Conservation (phyloP, 225 moss, liverwort and hornwort genomes). For the Lunularia cruciata region DNA sequence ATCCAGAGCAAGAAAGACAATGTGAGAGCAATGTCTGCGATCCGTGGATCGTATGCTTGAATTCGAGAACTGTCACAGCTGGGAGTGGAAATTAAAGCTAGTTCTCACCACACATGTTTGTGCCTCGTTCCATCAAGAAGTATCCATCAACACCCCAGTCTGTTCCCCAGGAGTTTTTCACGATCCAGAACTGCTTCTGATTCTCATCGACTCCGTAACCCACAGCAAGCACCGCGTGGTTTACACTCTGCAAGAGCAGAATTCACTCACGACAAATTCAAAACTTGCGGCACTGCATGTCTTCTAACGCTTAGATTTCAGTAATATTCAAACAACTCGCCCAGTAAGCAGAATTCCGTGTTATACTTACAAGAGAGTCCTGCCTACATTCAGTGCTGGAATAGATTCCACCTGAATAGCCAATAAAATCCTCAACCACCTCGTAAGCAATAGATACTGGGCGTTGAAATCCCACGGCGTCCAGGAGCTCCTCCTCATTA, state of each 20-base stretch:
- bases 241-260: not conserved
- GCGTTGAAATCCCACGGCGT: too few species aligned
- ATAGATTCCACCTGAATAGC: too few species aligned
- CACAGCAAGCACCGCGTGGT: not conserved
- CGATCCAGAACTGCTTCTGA: not conserved
- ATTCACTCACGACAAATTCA: not conserved
- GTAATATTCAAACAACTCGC: not conserved
- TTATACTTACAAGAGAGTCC: too few species aligned
- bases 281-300: not conserved
- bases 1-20: too few species aligned
- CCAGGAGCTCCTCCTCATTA: too few species aligned
- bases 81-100: too few species aligned
- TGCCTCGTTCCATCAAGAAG: conserved; percentile 7
- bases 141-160: not conserved
- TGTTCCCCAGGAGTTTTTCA: conserved; percentile 3
- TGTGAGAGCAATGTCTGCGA: too few species aligned
- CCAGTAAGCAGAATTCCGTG: not conserved
- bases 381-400: too few species aligned
- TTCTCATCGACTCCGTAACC: not conserved
- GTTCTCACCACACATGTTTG: conserved; percentile 1
- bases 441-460: too few species aligned
- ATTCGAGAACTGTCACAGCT: too few species aligned
- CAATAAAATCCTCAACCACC: too few species aligned
- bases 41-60: too few species aligned
- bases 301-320: not conserved